A percentile compares a stretch with the other conserved stretches of the same genome.
Conservation (phyloP, 352 stramenopile species). For the Globisporangium solare region DNA sequence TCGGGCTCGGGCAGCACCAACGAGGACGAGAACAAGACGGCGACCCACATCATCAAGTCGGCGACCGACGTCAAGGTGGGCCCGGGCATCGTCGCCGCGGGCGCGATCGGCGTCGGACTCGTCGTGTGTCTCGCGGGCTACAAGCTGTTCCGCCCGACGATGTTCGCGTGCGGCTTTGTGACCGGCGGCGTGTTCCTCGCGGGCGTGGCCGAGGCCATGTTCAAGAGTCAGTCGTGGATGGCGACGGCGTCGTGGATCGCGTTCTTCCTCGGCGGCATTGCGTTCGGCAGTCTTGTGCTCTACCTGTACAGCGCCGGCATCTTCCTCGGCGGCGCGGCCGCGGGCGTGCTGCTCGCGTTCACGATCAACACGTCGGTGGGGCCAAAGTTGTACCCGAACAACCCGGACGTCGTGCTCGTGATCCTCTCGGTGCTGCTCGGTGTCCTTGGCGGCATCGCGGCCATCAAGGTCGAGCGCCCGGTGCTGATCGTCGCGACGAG, state of each 20-base stretch:
- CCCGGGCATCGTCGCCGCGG: conserved; percentile 27
- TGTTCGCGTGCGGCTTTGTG: conserved; percentile 43
- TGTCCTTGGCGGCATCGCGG: conserved; percentile 30
- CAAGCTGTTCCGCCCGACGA: conserved; percentile 28
- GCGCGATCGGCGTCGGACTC: conserved; percentile 26
- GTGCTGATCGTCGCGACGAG: conserved; percentile 49
- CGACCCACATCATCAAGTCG: conserved; percentile 22
- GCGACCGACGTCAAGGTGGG: conserved; percentile 25
- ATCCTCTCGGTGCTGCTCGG: conserved; percentile 39
- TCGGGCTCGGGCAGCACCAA: neutral
- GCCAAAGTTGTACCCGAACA: conserved; percentile 26
- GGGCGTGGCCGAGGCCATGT: conserved; percentile 28
- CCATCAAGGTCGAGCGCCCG: conserved; percentile 46
- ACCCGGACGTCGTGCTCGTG: conserved; percentile 42
- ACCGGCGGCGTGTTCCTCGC: conserved; percentile 35
- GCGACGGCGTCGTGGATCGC: conserved; percentile 43
- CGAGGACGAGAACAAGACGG: conserved; percentile 15
- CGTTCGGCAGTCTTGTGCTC: conserved; percentile 27
- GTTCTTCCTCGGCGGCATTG: conserved; percentile 34
- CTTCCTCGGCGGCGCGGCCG: conserved; percentile 36
- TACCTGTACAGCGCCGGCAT: conserved; percentile 45
- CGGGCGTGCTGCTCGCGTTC: conserved; percentile 39
- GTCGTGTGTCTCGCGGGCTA: conserved; percentile 34
- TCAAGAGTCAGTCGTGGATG: conserved; percentile 27
- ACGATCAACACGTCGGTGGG: conserved; percentile 44